Evolutionary conservation across 495 filamentous ascomycete genomes (phyloP).

Genomic region (Podospora appendiculata): DNA sequence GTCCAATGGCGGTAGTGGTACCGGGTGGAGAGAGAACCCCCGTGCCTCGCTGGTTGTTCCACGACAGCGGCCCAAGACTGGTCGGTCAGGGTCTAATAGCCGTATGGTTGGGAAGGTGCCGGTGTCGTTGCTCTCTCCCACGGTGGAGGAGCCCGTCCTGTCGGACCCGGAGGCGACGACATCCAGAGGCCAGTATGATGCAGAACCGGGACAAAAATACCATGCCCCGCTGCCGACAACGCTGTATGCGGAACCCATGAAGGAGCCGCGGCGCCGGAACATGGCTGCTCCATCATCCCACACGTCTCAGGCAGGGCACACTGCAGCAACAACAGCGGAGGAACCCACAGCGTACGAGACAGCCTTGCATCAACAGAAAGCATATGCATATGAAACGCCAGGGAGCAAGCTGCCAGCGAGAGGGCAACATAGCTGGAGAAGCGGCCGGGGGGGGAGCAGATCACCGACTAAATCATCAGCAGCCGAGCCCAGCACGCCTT

Average conservation of each 20-base stretch:
- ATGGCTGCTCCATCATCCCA: not conserved
- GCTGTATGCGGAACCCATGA: not conserved
- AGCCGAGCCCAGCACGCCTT: too few species aligned
- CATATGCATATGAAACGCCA: not conserved
- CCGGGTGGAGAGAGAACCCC: not conserved
- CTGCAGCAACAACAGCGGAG: too few species aligned
- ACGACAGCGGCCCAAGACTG: slow-evolving; percentile 15
- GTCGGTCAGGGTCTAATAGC: slow-evolving; percentile 7
- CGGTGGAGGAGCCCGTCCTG: slow-evolving; percentile 19
- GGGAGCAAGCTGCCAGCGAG: not conserved
- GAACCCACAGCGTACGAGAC: too few species aligned
- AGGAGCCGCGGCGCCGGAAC: not conserved
- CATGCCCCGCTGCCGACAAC: not conserved
- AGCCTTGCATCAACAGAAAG: too few species aligned
- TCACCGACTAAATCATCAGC: too few species aligned
- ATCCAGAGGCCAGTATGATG: not conserved
- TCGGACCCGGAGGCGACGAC: not conserved
- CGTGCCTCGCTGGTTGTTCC: slow-evolving; percentile 9
- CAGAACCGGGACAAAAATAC: not conserved
- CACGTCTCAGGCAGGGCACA: too few species aligned
- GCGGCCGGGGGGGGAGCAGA: too few species aligned
- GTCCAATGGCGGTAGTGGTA: slow-evolving; percentile 1
- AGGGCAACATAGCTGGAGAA: too few species aligned
- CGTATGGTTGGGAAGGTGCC: slow-evolving; percentile 4
- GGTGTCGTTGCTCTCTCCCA: slow-evolving; percentile 22